Conservation (phyloP, 2,329 filamentous ascomycete species). For the Purpureocillium lavendulum region DNA sequence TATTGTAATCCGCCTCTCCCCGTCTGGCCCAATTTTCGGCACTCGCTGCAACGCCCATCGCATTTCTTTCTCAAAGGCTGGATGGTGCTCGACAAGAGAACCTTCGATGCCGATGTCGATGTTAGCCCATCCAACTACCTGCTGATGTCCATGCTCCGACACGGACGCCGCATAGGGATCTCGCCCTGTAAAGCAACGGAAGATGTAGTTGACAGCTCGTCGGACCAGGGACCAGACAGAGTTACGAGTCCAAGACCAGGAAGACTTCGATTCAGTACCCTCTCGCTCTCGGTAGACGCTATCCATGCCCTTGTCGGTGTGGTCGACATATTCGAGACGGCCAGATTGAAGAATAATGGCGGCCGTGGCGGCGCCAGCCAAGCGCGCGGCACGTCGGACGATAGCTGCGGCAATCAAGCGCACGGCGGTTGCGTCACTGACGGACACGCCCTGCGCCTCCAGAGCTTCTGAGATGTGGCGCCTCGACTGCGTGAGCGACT, state of each 20-base stretch:
- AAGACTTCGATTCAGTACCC: too few species aligned
- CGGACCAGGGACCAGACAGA: too few species aligned
- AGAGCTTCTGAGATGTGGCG: too few species aligned
- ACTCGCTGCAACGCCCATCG: conserved; percentile 56
- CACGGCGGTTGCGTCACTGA: conserved; percentile 53
- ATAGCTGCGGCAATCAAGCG: conserved; percentile 40
- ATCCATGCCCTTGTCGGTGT: too few species aligned
- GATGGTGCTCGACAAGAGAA: conserved; percentile 64
- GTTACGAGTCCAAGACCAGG: too few species aligned
- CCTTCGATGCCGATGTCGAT: conserved; percentile 64
- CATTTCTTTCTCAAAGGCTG: conserved; percentile 58
- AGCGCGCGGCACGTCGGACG: conserved; percentile 9
- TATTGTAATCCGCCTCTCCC: conserved; percentile 59
- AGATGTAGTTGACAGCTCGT: too few species aligned
- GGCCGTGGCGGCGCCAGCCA: neutral
- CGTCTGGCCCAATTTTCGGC: conserved; percentile 46
- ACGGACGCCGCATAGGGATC: too few species aligned
- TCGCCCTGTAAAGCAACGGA: too few species aligned
- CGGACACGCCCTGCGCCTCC: neutral
- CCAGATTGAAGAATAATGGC: too few species aligned
- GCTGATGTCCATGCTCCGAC: neutral
- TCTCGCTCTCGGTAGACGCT: too few species aligned
- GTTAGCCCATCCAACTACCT: conserved; percentile 25
- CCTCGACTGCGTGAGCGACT: too few species aligned
- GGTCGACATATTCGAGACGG: too few species aligned